Base-by-base conservation (phyloP, 1,139 yeast species). In the Taphrina deformans region DNA sequence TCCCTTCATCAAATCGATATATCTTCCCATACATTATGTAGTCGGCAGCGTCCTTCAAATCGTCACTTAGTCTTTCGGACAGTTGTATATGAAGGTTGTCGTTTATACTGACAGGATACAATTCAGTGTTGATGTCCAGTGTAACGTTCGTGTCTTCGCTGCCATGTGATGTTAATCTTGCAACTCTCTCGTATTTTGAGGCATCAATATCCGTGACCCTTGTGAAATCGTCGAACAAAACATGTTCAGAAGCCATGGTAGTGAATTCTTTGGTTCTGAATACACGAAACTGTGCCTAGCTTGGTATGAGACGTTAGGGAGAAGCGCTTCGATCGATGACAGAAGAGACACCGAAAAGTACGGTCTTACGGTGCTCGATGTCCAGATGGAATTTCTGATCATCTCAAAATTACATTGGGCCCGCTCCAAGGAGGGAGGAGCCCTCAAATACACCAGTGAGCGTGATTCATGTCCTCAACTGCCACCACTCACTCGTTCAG, bases 1-100 rank as follows among this genome's bases (percentile, higher is more conserved):
- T 79, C 69, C 87, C 86, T 78, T 93, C 99, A 75, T 93, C 97
- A 74, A 95, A 93, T 76, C 93, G 91, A 81, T 95, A 95, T 58
- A 95, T 96, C 16, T 97, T 92, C 67, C 99, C 99, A 76, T 92
- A 87, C 98, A 93, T 93, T 71, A 93, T 98, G 73, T 95, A 95
- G 75, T 95, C 99, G 78, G 91, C 93, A 74, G 93, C 98, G 75
- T 93, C 98, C 68, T 97, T 97, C 73, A 93, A 81, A 53, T 83
- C 86, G 35, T 83, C 71, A 7, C 83, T 79, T 68, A 92, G 79
- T 1, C 91, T 80, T 29, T 92, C 86, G 4, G 97, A 96, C 69
- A 93, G 79, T 55, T 96, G 89, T 68, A 95, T 83, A n/a, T 98
- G 89, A 71, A 93, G 80, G 35, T 93, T 86, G 73, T 89, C 96